Percentiles rank a stretch among this genome's conserved stretches.
Conservation (phyloP, 495 filamentous ascomycete species). For the Patellaria atrata region DNA sequence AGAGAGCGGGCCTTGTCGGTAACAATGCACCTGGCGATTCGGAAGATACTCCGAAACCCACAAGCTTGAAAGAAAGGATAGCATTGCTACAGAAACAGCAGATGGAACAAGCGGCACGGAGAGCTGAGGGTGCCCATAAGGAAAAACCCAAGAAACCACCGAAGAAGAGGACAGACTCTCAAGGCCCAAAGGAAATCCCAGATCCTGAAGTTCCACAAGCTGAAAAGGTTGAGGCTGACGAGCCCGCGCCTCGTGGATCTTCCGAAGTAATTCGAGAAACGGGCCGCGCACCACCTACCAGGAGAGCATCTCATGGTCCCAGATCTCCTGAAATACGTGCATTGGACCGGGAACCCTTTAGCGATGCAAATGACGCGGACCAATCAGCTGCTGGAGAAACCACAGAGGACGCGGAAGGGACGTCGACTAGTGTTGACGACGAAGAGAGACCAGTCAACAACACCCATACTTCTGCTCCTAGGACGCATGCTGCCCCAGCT, state of each 20-base stretch:
- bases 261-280: conserved; percentile 41
- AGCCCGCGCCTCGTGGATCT: conserved; percentile 18
- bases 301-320: conserved; percentile 30
- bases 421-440: conserved; percentile 54
- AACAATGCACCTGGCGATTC: conserved; percentile 32
- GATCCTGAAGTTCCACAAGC: conserved; percentile 15
- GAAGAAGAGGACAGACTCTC: conserved; percentile 59
- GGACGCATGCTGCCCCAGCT: conserved; percentile 15
- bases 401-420: conserved; percentile 65
- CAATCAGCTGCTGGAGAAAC: conserved; percentile 75
- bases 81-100: conserved; percentile 90
- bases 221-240: conserved; percentile 18
- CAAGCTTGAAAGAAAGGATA: conserved; percentile 86
- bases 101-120: conserved; percentile 65
- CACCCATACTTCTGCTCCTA: conserved; percentile 4
- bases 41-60: conserved; percentile 77
- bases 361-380: conserved; percentile 80
- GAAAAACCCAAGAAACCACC: conserved; percentile 70
- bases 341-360: conserved; percentile 39
- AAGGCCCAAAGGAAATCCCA: conserved; percentile 13
- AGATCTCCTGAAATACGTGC: conserved; percentile 38
- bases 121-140: conserved; percentile 65
- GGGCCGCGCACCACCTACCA: conserved; percentile 21
- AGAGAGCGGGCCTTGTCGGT: conserved; percentile 42
- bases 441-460: conserved; percentile 35